A percentile compares a stretch with the other conserved stretches of the same genome.
Conservation (phyloP, 2,329 filamentous ascomycete species). For the Achaetomium macrosporum region DNA sequence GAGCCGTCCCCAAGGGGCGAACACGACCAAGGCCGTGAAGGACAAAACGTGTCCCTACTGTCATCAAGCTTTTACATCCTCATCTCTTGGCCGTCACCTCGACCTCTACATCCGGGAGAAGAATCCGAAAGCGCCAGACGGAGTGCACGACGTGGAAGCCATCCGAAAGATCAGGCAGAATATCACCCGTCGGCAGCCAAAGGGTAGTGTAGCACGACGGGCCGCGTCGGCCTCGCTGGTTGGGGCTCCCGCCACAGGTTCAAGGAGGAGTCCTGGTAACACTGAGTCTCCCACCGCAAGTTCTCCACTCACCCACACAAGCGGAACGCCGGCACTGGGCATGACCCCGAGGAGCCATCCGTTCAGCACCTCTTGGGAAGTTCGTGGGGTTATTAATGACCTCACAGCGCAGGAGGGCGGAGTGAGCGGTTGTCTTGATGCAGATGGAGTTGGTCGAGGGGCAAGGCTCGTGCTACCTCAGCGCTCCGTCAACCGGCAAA, state of each 20-base stretch:
- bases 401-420: conserved; percentile 41
- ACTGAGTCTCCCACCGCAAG: conserved; percentile 29
- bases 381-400: conserved; percentile 72
- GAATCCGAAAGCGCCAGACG: conserved; percentile 82
- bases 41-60: conserved; percentile 89
- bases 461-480: conserved; percentile 32
- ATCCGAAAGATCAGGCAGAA: conserved; percentile 76
- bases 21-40: conserved; percentile 55
- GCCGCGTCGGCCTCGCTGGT: conserved; percentile 53
- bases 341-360: conserved; percentile 47
- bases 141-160: conserved; percentile 82
- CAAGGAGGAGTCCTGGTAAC: conserved; percentile 38
- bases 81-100: conserved; percentile 85
- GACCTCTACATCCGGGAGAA: conserved; percentile 92
- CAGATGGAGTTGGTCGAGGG: conserved; percentile 1
- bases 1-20: conserved; percentile 34
- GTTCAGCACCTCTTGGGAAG: conserved; percentile 63
- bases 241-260: conserved; percentile 41
- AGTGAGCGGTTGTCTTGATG: not conserved
- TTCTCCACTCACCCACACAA: conserved; percentile 37
- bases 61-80: conserved; percentile 84
- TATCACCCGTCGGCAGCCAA: conserved; percentile 80
- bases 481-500: conserved; percentile 44
- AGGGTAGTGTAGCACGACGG: conserved; percentile 55
- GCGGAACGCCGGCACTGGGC: not conserved